phyloP scores from a whole-genome alignment of 106 monocot species.

The Triglochin maritima region DNA sequence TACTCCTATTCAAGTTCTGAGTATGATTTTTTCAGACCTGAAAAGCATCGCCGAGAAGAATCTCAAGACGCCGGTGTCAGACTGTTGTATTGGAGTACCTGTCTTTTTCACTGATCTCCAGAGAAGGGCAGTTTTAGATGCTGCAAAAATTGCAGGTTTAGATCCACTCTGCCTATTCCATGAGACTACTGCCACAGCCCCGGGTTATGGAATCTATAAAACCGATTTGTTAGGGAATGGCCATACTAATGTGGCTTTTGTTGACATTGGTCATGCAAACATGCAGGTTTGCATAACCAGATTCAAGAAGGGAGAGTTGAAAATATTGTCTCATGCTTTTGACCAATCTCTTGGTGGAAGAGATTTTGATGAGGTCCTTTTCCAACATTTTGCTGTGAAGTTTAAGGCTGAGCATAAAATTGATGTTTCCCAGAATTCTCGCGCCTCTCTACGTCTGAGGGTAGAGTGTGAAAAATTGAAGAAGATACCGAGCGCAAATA shows the following conservation, averaged over 20 bases:
- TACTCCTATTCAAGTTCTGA: constrained; percentile 69
- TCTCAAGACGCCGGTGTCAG: constrained; percentile 40
- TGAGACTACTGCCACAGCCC: constrained; percentile 69
- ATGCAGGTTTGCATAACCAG: constrained; percentile 81
- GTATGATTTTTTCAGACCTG: constrained; percentile 61
- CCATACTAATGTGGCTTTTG: constrained; percentile 55
- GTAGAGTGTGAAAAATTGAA: constrained; percentile 72
- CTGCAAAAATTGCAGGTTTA: constrained; percentile 61
- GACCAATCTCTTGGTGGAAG: constrained; percentile 71
- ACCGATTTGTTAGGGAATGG: constrained; percentile 68
- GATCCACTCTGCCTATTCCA: constrained; percentile 67
- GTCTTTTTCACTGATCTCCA: constrained; percentile 77
- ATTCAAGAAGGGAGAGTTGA: constrained; percentile 64
- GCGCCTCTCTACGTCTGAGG: constrained; percentile 57
- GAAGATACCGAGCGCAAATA: constrained; percentile 64
- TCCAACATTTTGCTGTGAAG: constrained; percentile 60
- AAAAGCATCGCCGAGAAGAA: constrained; percentile 72
- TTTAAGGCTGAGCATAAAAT: constrained; percentile 66
- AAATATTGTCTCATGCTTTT: constrained; percentile 58
- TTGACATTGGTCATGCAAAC: constrained; percentile 74
- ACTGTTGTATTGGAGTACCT: constrained; percentile 84
- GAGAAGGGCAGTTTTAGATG: constrained; percentile 58
- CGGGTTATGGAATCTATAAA: constrained; percentile 69
- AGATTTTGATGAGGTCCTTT: constrained; percentile 78
- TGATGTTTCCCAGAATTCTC: constrained; percentile 66